These are phyloP conservation scores for Tulasnella sp. DNA, from an alignment of 768 basidiomycete genomes.

Conservation along the genomic window DNA sequence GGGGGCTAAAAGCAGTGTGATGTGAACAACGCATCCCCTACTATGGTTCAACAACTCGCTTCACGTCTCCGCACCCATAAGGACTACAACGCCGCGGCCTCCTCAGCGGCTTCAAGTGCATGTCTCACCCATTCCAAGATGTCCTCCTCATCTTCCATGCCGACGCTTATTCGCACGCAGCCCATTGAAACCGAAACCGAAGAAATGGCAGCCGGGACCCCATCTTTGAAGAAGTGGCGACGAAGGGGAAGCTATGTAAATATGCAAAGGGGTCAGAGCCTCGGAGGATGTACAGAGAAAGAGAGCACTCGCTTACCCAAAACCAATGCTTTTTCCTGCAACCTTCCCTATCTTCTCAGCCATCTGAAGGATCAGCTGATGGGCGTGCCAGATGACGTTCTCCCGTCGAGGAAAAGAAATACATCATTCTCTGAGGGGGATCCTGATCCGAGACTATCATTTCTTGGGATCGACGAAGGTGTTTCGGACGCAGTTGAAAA, in stretches of 20 bases:
- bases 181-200: slow-evolving; percentile 88
- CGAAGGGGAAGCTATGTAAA: slow-evolving; percentile 80
- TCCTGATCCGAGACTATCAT: slow-evolving; percentile 61
- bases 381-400: slow-evolving; percentile 92
- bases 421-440: slow-evolving; percentile 86
- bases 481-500: slow-evolving; percentile 39
- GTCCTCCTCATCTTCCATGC: slow-evolving; percentile 70
- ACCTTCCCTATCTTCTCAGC: slow-evolving; percentile 44
- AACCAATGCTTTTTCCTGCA: slow-evolving; percentile 83
- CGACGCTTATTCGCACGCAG: slow-evolving; percentile 90
- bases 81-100: too few species aligned
- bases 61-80: too few species aligned
- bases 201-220: slow-evolving; percentile 92
- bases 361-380: slow-evolving; percentile 64
- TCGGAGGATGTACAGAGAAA: not conserved
- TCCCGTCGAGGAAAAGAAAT: slow-evolving; percentile 82
- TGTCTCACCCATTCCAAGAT: slow-evolving; percentile 61
- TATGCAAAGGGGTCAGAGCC: not conserved
- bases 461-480: slow-evolving; percentile 58
- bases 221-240: slow-evolving; percentile 93
- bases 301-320: slow-evolving; percentile 65
- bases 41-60: too few species aligned
- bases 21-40: too few species aligned
- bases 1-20: too few species aligned
- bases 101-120: slow-evolving; percentile 77